Base-by-base conservation (phyloP, 164 flowering plant species). In the Aristolochia californica region DNA sequence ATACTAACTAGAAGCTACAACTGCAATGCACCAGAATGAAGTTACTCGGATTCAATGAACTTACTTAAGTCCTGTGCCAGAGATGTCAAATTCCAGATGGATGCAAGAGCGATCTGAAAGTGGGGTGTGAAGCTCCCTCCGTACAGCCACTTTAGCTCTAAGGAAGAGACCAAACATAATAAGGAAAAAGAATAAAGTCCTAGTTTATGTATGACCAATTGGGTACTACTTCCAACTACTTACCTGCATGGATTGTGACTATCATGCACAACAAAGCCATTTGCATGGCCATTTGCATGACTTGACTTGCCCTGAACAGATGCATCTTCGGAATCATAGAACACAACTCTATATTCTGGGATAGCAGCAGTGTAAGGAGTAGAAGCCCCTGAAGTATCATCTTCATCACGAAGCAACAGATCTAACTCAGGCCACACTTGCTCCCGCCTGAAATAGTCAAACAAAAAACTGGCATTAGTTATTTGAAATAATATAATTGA, bases 101-200 rank as follows among this genome's bases (percentile, higher is more conserved):
- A 74, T 94, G 83, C 99, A 94, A 57, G 99, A 94, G 50, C 99
- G 91, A 65, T 90, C 97, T 38, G 99, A 94, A 58, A 69, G 81
- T 43, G 95, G 82, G 21, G 83, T 77, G 66, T 94, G 99, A 71
- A 94, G 99, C 75, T 94, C 99, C 75, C 61, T 89, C 66, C 72
- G 80, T 57, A 85, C 83, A 61, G 89, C 91, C 54, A 90, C 97
- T 65, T 87, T 84, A 28, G 80, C 71, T 67, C 97, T 93, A 82
- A 87, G 34, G n/a, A 64, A 28, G 2, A 28, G 30, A 34, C 40
- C 40, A 34, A 34, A 34, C 10, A 34, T 34, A 12, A 34, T 34
- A 34, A 34, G 40, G 10, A 12, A 34, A 34, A 2, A 8, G 40
- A 34, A 2, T 2, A 34, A 5, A 34, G 40, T 5, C 40, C 5